These are phyloP conservation scores for Cyberlindnera nakhonratchasimensis DNA, from an alignment of 805 yeast genomes.

Conservation along the genomic window DNA sequence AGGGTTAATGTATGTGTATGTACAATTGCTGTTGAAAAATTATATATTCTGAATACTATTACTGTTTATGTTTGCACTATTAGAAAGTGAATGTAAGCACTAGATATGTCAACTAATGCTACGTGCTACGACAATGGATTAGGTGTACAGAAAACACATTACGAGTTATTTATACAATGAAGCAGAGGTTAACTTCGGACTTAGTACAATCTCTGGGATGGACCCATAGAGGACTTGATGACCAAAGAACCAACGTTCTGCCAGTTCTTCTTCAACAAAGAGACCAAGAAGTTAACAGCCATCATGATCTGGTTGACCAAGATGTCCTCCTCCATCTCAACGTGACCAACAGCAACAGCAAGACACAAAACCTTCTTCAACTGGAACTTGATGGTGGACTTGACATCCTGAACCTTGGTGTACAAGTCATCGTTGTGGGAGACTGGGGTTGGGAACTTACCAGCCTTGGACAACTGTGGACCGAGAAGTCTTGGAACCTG, in stretches of 20 bases:
- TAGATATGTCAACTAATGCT: too few relatives aligned
- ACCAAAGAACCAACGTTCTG: conserved; percentile 99
- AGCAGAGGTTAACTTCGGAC: conserved; percentile 19
- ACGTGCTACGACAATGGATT: not conserved
- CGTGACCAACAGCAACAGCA: conserved; percentile 99
- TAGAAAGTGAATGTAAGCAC: too few relatives aligned
- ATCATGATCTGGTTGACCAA: conserved; percentile 97
- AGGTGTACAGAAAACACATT: not conserved
- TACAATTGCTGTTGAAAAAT: not conserved
- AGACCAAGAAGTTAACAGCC: conserved; percentile 98
- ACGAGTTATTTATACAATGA: conserved; percentile 1
- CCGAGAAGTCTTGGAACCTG: conserved; percentile 99
- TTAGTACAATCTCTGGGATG: conserved; percentile 99
- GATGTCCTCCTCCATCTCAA: conserved; percentile 97
- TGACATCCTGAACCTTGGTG: conserved; percentile 93
- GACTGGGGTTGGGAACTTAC: conserved; percentile 99
- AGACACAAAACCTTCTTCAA: conserved; percentile 99
- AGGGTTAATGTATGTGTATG: not conserved
- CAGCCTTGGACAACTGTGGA: conserved; percentile 99
- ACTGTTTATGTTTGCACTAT: not conserved
- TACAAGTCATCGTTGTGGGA: conserved; percentile 98
- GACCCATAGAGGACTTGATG: conserved; percentile 99
- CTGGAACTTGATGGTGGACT: conserved; percentile 99
- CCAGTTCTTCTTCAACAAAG: conserved; percentile 99
- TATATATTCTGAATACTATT: not conserved